These are phyloP conservation scores for Calonectria fujianensis DNA, from an alignment of 2,329 filamentous ascomycete genomes.

Conservation along the genomic window DNA sequence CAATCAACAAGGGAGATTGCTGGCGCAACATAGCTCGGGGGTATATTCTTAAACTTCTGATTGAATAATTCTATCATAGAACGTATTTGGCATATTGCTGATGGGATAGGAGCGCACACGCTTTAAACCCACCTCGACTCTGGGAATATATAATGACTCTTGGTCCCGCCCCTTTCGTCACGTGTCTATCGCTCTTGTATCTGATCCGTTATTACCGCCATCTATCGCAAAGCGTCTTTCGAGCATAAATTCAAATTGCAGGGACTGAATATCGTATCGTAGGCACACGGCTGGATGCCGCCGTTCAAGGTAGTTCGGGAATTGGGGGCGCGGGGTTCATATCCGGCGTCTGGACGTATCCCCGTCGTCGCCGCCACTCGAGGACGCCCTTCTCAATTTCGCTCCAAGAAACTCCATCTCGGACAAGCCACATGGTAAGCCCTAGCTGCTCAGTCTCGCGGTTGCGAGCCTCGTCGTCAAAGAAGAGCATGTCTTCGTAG, in stretches of 20 bases:
- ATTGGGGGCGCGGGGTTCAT: conserved; percentile 5
- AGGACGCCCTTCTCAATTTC: conserved; percentile 88
- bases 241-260: neutral
- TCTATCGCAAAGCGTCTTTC: conserved; percentile 25
- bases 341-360: conserved; percentile 57
- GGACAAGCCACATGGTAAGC: conserved; percentile 88
- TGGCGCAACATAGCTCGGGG: conserved; percentile 26
- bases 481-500: conserved; percentile 94
- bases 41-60: conserved; percentile 24
- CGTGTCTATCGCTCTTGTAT: conserved; percentile 22
- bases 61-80: conserved; percentile 36
- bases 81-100: conserved; percentile 31
- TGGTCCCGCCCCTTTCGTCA: conserved; percentile 2
- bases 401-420: conserved; percentile 83
- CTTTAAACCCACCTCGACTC: neutral
- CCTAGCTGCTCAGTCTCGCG: conserved; percentile 86
- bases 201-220: conserved; percentile 1
- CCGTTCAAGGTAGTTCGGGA: conserved; percentile 9
- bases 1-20: conserved; percentile 11
- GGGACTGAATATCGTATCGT: neutral
- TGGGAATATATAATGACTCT: conserved; percentile 25
- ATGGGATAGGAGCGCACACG: conserved; percentile 13
- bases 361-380: conserved; percentile 86
- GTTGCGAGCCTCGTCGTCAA: conserved; percentile 94
- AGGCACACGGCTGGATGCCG: neutral